phyloP scores from a whole-genome alignment of 2,329 filamentous ascomycete genomes.

The Alternaria brassicicola region DNA sequence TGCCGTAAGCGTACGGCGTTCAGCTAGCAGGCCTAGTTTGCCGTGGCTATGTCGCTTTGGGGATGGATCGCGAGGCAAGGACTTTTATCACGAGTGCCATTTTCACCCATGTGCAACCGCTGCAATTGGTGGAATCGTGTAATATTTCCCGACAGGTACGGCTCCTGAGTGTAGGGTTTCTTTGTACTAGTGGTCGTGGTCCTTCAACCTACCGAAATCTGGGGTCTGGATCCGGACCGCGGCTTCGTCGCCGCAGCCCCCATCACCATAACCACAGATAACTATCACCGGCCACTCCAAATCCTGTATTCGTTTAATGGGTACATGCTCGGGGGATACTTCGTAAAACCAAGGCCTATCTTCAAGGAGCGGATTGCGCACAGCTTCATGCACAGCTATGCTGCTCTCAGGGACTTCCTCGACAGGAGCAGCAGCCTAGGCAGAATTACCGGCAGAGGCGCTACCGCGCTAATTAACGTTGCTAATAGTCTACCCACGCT shows the following conservation, averaged over 20 bases:
- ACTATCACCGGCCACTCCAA: too few species aligned
- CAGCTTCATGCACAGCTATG: neutral
- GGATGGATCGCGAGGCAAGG: neutral
- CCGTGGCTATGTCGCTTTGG: neutral
- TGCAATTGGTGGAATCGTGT: neutral
- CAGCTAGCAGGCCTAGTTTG: neutral
- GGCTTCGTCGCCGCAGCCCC: too few species aligned
- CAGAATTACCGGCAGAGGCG: rapidly evolving
- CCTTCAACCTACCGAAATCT: neutral
- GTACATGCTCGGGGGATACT: neutral
- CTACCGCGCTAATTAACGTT: too few species aligned
- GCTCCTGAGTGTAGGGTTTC: neutral
- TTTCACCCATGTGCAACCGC: neutral
- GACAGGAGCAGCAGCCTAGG: neutral
- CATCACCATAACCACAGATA: neutral
- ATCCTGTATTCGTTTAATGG: too few species aligned
- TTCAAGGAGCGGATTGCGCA: neutral
- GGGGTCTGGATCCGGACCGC: too few species aligned
- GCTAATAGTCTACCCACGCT: neutral
- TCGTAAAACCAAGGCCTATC: neutral
- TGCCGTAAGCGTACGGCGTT: neutral
- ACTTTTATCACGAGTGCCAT: neutral
- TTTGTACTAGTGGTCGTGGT: neutral
- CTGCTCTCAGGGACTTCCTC: neutral
- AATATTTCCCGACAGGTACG: neutral